These are phyloP conservation scores for Penstemon newberryi DNA, from an alignment of 257 asterid species.

Conservation along the genomic window DNA sequence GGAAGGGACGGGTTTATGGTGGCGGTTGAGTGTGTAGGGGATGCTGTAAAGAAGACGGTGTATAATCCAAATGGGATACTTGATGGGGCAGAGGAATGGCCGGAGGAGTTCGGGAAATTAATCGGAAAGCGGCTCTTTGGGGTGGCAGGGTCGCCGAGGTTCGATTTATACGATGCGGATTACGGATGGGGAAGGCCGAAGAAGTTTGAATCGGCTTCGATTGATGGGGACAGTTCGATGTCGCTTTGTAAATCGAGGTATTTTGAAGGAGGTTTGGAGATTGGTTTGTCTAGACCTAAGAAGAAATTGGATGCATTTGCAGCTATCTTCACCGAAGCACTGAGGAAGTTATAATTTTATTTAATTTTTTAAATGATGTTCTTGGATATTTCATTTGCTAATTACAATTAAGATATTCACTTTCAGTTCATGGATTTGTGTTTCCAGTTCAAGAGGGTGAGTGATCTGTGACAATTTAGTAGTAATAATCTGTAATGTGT, in stretches of 20 bases:
- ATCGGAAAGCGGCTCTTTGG: slow-evolving; percentile 44
- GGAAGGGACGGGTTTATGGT: slow-evolving; percentile 33
- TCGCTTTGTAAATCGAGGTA: slow-evolving; percentile 43
- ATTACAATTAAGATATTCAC: too few relatives aligned
- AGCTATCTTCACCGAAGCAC: slow-evolving; percentile 23
- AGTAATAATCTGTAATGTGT: too few relatives aligned
- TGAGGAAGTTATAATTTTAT: slow-evolving; percentile 22
- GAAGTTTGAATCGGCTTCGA: slow-evolving; percentile 42
- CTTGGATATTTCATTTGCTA: too few relatives aligned
- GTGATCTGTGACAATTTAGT: too few relatives aligned
- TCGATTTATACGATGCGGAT: slow-evolving; percentile 42
- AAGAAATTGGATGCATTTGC: slow-evolving; percentile 33
- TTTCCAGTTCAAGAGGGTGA: too few relatives aligned
- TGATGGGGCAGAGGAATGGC: slow-evolving; percentile 43
- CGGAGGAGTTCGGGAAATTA: slow-evolving; percentile 37
- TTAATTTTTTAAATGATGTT: too few relatives aligned
- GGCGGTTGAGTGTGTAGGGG: slow-evolving; percentile 34
- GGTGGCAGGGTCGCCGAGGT: slow-evolving; percentile 45
- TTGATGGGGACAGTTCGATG: slow-evolving; percentile 43
- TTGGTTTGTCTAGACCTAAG: slow-evolving; percentile 35
- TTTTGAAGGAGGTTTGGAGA: slow-evolving; percentile 42
- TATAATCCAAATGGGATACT: slow-evolving; percentile 41
- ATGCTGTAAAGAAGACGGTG: slow-evolving; percentile 34
- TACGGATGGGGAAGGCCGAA: slow-evolving; percentile 46
- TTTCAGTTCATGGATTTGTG: too few relatives aligned